Evolutionary conservation across 2,329 filamentous ascomycete genomes (phyloP).

Genomic region (Colletotrichum nymphaeae): DNA sequence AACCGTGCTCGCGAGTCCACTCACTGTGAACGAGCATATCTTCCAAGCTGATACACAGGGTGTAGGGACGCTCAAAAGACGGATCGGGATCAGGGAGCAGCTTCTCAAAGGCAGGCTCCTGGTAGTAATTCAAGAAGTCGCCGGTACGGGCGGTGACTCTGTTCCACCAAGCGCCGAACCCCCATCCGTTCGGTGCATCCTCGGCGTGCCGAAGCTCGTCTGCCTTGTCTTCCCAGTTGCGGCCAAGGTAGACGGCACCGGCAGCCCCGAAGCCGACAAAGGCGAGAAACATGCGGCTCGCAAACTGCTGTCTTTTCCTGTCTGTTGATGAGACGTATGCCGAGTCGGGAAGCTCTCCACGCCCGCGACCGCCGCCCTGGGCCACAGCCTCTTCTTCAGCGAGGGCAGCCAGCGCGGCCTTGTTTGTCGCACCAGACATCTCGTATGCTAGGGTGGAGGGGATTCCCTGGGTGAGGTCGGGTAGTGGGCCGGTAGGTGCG

Average conservation of each 20-base stretch:
- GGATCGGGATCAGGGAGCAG: slow-evolving; percentile 87
- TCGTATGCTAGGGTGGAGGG: slow-evolving; percentile 90
- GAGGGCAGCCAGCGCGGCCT: slow-evolving; percentile 37
- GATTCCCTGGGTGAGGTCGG: slow-evolving; percentile 93
- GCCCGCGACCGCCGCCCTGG: slow-evolving; percentile 61
- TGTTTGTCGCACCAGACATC: slow-evolving; percentile 55
- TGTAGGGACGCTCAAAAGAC: slow-evolving; percentile 86
- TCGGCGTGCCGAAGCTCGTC: slow-evolving; percentile 74
- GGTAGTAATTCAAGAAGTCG: slow-evolving; percentile 89
- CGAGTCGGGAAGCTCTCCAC: slow-evolving; percentile 77
- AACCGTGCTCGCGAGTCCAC: slow-evolving; percentile 94
- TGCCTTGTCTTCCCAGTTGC: slow-evolving; percentile 87
- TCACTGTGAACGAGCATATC: slow-evolving; percentile 95
- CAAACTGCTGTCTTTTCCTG: slow-evolving; percentile 79
- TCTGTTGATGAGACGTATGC: slow-evolving; percentile 94
- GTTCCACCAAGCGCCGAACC: slow-evolving; percentile 79
- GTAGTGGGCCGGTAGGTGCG: slow-evolving; percentile 70
- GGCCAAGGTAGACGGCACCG: slow-evolving; percentile 80
- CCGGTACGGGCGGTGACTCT: slow-evolving; percentile 80
- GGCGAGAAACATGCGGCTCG: slow-evolving; percentile 77
- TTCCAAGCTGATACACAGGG: slow-evolving; percentile 90
- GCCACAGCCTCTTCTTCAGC: slow-evolving; percentile 50
- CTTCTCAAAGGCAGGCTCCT: slow-evolving; percentile 94
- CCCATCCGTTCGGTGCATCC: slow-evolving; percentile 85
- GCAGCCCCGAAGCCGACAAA: slow-evolving; percentile 67